Evolutionary conservation across 1,284 basidiomycete species (phyloP).

Genomic region (Sparassis latifolia): DNA sequence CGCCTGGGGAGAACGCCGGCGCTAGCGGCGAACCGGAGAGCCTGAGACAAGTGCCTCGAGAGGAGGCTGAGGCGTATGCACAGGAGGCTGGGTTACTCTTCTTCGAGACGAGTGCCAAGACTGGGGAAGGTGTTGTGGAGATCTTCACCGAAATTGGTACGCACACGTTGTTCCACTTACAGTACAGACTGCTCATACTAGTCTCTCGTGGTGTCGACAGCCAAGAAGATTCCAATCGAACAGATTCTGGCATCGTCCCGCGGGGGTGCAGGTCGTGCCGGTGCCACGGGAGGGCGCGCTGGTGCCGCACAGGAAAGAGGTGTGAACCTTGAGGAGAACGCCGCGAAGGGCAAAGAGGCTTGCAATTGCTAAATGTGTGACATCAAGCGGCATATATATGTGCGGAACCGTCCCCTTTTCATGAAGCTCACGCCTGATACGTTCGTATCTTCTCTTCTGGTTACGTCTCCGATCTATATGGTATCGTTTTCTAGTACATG

Average conservation of each 20-base stretch:
- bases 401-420: conserved; percentile 11
- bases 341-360: conserved; percentile 62
- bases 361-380: conserved; percentile 58
- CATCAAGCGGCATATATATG: background rate
- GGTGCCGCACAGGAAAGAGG: conserved; percentile 48
- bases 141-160: conserved; percentile 97
- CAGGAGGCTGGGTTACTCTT: conserved; percentile 90
- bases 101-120: conserved; percentile 98
- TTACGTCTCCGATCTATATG: conserved; percentile 28
- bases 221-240: conserved; percentile 95
- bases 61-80: conserved; percentile 96
- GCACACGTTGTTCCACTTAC: conserved; percentile 21
- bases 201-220: conserved; percentile 32
- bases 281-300: conserved; percentile 47
- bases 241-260: conserved; percentile 80
- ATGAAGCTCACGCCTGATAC: conserved; percentile 16
- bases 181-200: background rate
- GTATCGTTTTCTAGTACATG: conserved; percentile 27
- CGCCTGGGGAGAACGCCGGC: conserved; percentile 58
- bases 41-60: conserved; percentile 81
- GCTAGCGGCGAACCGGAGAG: conserved; percentile 55
- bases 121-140: conserved; percentile 93
- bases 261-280: conserved; percentile 53
- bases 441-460: conserved; percentile 15
- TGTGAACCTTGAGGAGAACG: conserved; percentile 73